These are phyloP conservation scores for Pseudogymnoascus sp. DNA, from an alignment of 2,329 filamentous ascomycete species.

Conservation along the genomic window DNA sequence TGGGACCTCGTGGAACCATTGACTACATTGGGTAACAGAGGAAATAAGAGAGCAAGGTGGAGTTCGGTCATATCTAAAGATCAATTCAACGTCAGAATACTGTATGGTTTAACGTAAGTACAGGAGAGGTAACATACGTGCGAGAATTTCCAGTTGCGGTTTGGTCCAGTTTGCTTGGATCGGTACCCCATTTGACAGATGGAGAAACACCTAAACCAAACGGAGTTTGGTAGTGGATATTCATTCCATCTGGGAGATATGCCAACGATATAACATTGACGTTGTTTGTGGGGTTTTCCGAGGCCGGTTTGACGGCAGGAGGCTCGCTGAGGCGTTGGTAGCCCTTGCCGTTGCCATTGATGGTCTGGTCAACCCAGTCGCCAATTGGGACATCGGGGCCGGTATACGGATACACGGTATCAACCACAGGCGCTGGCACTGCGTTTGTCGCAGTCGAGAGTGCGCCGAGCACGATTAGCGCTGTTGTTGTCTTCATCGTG, in stretches of 20 bases:
- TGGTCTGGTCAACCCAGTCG: slow-evolving; percentile 43
- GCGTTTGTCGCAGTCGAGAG: neutral
- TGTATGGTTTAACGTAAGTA: neutral
- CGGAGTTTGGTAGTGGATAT: slow-evolving; percentile 46
- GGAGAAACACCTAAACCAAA: slow-evolving; percentile 42
- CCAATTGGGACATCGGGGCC: slow-evolving; percentile 42
- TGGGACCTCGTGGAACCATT: slow-evolving; percentile 45
- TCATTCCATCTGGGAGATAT: slow-evolving; percentile 42
- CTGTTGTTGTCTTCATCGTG: neutral
- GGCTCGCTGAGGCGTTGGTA: slow-evolving; percentile 43
- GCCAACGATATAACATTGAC: slow-evolving; percentile 44
- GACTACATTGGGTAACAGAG: slow-evolving; percentile 41
- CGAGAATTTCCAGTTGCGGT: slow-evolving; percentile 33
- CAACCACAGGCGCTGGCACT: slow-evolving; percentile 24
- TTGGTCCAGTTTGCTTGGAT: slow-evolving; percentile 28
- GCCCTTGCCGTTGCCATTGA: slow-evolving; percentile 46
- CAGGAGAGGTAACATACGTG: slow-evolving; percentile 29
- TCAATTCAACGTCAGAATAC: neutral
- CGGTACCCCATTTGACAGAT: slow-evolving; percentile 37
- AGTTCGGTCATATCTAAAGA: slow-evolving; percentile 40
- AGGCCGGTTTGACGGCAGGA: slow-evolving; percentile 40
- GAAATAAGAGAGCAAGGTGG: slow-evolving; percentile 40
- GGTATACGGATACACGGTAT: slow-evolving; percentile 39
- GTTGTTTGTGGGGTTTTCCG: slow-evolving; percentile 40
- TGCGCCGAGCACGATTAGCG: neutral